These are phyloP conservation scores for Kickxella alabastrina DNA, from an alignment of 192 early-diverging fungal genomes.

Conservation along the genomic window DNA sequence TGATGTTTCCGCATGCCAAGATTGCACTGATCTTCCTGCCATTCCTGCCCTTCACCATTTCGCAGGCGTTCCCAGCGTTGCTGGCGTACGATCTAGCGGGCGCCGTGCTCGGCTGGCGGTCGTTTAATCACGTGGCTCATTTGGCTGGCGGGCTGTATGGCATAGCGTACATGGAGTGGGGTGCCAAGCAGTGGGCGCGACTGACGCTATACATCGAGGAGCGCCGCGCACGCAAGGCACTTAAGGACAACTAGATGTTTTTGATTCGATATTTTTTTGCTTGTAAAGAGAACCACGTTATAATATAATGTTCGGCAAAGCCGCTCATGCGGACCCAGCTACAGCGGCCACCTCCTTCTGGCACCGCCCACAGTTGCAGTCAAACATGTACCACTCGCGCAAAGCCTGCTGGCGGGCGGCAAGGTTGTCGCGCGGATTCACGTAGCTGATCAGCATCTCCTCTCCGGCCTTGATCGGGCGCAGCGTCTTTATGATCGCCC, in stretches of 20 bases:
- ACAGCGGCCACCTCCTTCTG: slow-evolving; percentile 36
- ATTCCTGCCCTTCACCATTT: slow-evolving; percentile 53
- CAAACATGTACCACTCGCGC: slow-evolving; percentile 57
- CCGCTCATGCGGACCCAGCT: too few species aligned
- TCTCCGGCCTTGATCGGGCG: slow-evolving; percentile 57
- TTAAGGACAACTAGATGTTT: background rate
- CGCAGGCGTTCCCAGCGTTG: slow-evolving; percentile 65
- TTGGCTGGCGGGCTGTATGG: slow-evolving; percentile 65
- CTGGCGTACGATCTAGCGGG: slow-evolving; percentile 69
- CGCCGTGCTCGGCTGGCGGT: slow-evolving; percentile 64
- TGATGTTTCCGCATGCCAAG: slow-evolving; percentile 56
- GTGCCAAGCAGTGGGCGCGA: slow-evolving; percentile 18
- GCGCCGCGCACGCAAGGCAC: background rate
- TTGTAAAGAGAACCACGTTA: too few species aligned
- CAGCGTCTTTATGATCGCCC: slow-evolving; percentile 52
- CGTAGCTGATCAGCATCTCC: slow-evolving; percentile 59
- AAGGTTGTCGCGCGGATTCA: slow-evolving; percentile 56
- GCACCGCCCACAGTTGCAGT: slow-evolving; percentile 59
- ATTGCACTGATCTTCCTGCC: slow-evolving; percentile 63
- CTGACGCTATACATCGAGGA: slow-evolving; percentile 1
- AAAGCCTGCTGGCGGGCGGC: slow-evolving; percentile 53
- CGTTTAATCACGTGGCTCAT: slow-evolving; percentile 76
- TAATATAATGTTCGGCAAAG: too few species aligned
- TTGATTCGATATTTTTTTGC: background rate
- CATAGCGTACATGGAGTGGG: slow-evolving; percentile 55